Evolutionary conservation across 2,329 filamentous ascomycete genomes (phyloP).

Genomic region (Cladosporium sp.): DNA sequence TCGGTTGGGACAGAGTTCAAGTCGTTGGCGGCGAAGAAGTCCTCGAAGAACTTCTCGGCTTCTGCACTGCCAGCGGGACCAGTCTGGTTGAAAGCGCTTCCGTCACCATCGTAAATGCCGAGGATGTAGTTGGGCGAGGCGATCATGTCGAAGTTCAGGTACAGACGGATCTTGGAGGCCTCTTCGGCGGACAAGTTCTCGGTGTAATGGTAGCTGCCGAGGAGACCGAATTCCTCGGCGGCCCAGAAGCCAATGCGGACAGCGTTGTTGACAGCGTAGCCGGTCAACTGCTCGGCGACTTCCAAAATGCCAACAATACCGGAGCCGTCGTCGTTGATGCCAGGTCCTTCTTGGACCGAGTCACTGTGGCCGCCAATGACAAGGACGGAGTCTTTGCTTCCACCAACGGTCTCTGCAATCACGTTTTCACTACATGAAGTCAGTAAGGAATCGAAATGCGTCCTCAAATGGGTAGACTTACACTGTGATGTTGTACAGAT

Average conservation of each 20-base stretch:
- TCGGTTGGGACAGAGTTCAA: slow-evolving; percentile 64
- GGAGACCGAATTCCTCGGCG: slow-evolving; percentile 56
- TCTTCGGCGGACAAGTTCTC: slow-evolving; percentile 41
- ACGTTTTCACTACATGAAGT: slow-evolving; percentile 44
- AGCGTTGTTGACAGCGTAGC: slow-evolving; percentile 67
- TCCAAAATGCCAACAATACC: slow-evolving; percentile 57
- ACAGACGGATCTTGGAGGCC: slow-evolving; percentile 55
- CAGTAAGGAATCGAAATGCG: background rate
- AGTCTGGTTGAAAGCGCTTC: slow-evolving; percentile 47
- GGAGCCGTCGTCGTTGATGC: slow-evolving; percentile 74
- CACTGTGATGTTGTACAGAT: slow-evolving; percentile 44
- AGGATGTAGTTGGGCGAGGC: slow-evolving; percentile 55
- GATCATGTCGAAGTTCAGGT: slow-evolving; percentile 70
- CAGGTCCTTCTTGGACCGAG: slow-evolving; percentile 55
- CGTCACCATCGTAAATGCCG: slow-evolving; percentile 53
- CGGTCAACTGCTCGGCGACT: slow-evolving; percentile 55
- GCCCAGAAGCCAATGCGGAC: slow-evolving; percentile 63
- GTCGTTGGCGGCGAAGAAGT: slow-evolving; percentile 58
- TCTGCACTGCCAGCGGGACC: slow-evolving; percentile 61
- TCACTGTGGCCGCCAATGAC: slow-evolving; percentile 57
- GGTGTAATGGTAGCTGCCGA: slow-evolving; percentile 45
- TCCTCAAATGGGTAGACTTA: slow-evolving; percentile 12
- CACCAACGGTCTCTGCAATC: slow-evolving; percentile 53
- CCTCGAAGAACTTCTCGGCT: slow-evolving; percentile 60
- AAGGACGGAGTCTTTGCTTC: slow-evolving; percentile 54